Evolutionary conservation across 83 land plant genomes (phyloP), one percentile per base, ranked within the genome.

Genomic region (Larix sibirica): DNA sequence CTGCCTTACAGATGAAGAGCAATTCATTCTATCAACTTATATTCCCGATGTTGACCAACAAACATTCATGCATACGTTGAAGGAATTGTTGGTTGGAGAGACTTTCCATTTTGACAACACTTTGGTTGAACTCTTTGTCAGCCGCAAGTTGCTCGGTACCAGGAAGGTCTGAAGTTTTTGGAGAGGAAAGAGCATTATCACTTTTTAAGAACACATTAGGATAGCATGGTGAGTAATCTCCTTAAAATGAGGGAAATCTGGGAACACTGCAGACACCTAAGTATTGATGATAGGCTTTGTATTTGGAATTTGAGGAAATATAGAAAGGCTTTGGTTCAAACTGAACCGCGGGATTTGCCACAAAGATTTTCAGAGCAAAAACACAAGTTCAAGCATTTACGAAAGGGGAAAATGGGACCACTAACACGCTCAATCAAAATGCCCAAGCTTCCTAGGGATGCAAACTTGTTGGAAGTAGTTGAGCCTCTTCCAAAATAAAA

Each of bases 101-200:
- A 93, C 91, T 80, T 86, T 95, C 26, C 89, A 92, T 79, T 95
- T 95, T 71, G 95, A 94, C 5, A 91, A 86, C 31, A 95, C 97
- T 3, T 42, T 95, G 40, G 20, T 56, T 14, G 81, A 84, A 78
- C 75, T 95, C 77, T 91, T 36, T 93, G 92, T 82, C 93, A 91
- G 71, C 95, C 97, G 0, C 80, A 88, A 21, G 93, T 95, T 24
- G 89, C 89, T 28, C 90, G 89, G 66, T 92, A 91, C 66, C 86
- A 86, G 6, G 85, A 88, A 50, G 94, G 91, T 6, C 79, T 90
- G 80, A 85, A 88, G 77, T 91, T 85, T 60, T 83, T 95, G 33
- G 89, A 95, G 85, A 87, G 83, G 86, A 86, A 87, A 17, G 70
- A 86, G n/a, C 91, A 93, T 71, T 90, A 90, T 68, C 92, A 93